Evolutionary conservation across 129 eudicot genomes (phyloP).

Genomic region (Ambrosia trifida): DNA sequence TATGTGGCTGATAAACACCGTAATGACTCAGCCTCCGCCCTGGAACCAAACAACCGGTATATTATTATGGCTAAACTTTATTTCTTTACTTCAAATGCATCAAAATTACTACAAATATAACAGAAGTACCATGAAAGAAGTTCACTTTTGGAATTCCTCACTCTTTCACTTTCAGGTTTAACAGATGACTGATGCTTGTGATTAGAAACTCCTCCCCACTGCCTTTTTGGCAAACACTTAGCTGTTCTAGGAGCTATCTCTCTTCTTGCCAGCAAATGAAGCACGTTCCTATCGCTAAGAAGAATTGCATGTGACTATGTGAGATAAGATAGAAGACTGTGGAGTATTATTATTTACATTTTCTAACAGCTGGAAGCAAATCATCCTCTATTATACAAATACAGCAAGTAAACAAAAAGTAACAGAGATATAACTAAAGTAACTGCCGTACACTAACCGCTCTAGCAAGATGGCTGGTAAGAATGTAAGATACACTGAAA

Average conservation of each 20-base stretch:
- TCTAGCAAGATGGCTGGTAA: constrained; percentile 6
- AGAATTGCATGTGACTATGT: constrained; percentile 21
- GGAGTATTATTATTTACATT: too few relatives aligned
- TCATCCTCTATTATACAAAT: too few relatives aligned
- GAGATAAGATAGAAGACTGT: constrained; percentile 1
- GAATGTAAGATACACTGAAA: too few relatives aligned
- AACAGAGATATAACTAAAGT: too few relatives aligned
- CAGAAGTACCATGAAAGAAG: constrained; percentile 61
- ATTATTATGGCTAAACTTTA: not conserved
- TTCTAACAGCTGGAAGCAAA: too few relatives aligned
- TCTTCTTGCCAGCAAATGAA: constrained; percentile 63
- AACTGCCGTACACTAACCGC: too few relatives aligned
- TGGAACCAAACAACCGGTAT: constrained; percentile 28
- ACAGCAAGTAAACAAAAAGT: too few relatives aligned
- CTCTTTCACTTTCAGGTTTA: constrained; percentile 49
- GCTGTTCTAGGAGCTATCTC: constrained; percentile 69
- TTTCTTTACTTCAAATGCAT: constrained; percentile 9
- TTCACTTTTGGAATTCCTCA: constrained; percentile 56
- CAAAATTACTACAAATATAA: not conserved
- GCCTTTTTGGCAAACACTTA: constrained; percentile 49
- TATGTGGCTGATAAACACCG: constrained; percentile 73
- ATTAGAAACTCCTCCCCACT: constrained; percentile 54
- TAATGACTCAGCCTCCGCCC: constrained; percentile 89
- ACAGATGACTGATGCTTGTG: constrained; percentile 31
- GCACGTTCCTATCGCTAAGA: constrained; percentile 54